A percentile compares a stretch with the other conserved stretches of the same genome.
Evolutionary conservation across 148 eudicot genomes (phyloP).

Genomic region (Rhododendron simsii): DNA sequence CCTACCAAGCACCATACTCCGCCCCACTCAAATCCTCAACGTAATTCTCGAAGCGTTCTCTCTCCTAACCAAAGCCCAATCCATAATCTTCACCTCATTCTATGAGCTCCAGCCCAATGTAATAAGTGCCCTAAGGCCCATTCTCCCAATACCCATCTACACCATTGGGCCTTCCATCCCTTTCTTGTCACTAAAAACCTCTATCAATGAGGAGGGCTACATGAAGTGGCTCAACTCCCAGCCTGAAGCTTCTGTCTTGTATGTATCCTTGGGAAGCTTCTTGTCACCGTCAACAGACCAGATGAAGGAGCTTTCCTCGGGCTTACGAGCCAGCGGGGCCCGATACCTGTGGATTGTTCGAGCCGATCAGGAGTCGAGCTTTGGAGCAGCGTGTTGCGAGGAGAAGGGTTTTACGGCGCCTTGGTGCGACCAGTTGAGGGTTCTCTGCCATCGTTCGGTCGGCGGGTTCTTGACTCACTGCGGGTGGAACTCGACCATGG

Average conservation of each 20-base stretch:
- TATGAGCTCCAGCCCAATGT: constrained; percentile 6
- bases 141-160: neutral
- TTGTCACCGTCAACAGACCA: neutral
- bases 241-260: neutral
- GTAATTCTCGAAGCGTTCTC: neutral
- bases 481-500: neutral
- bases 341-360: neutral
- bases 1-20: neutral
- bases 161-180: constrained; percentile 10
- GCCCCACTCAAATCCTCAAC: neutral
- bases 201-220: neutral
- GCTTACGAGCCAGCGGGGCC: neutral
- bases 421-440: neutral
- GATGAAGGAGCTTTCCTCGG: neutral
- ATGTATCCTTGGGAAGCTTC: neutral
- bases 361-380: neutral
- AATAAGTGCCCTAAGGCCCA: neutral
- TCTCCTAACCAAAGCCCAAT: constrained; percentile 2
- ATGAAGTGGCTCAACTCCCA: constrained; percentile 7
- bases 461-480: neutral
- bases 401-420: neutral
- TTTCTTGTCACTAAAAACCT: neutral
- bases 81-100: constrained; percentile 10
- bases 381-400: neutral
- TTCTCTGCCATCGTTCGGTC: neutral